Conservation (phyloP, 306 rosid genomes). For the Pueraria montana region DNA sequence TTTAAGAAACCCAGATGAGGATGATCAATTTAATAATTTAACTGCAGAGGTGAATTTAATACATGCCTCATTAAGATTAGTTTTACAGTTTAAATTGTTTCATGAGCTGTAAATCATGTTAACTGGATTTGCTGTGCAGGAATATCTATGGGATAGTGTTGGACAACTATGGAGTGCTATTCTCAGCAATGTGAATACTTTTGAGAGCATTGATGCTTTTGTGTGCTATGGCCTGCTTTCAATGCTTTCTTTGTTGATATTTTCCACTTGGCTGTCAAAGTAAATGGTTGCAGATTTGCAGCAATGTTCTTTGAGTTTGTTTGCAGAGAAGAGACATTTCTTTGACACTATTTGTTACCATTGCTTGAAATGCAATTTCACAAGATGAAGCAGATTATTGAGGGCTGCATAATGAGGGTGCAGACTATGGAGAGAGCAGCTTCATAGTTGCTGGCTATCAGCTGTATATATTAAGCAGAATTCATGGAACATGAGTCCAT, state of each 20-base stretch:
- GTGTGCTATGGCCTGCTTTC: constrained; percentile 73
- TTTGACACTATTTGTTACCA: constrained; percentile 13
- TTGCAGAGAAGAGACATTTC: not conserved
- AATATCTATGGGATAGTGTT: constrained; percentile 22
- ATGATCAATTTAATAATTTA: constrained; percentile 48
- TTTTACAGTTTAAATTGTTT: not conserved
- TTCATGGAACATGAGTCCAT: no score
- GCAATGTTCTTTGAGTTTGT: constrained; percentile 15
- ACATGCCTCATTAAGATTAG: constrained; percentile 1
- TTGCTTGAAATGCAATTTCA: constrained; percentile 13
- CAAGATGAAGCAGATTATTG: no score
- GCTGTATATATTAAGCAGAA: no score
- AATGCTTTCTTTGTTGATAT: constrained; percentile 72
- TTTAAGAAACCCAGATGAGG: constrained; percentile 49
- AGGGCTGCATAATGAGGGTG: no score
- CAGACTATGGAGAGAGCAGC: no score
- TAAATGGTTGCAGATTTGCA: constrained; percentile 28
- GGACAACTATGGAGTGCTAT: constrained; percentile 55
- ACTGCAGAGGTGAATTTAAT: constrained; percentile 58
- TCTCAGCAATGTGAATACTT: constrained; percentile 50
- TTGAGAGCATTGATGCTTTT: constrained; percentile 68
- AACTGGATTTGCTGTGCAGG: constrained; percentile 58
- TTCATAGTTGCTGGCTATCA: no score
- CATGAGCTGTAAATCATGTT: constrained; percentile 41
- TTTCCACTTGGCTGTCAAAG: constrained; percentile 68